Evolutionary conservation across 2,329 filamentous ascomycete species (phyloP).

Genomic region (Akanthomyces muscarius): DNA sequence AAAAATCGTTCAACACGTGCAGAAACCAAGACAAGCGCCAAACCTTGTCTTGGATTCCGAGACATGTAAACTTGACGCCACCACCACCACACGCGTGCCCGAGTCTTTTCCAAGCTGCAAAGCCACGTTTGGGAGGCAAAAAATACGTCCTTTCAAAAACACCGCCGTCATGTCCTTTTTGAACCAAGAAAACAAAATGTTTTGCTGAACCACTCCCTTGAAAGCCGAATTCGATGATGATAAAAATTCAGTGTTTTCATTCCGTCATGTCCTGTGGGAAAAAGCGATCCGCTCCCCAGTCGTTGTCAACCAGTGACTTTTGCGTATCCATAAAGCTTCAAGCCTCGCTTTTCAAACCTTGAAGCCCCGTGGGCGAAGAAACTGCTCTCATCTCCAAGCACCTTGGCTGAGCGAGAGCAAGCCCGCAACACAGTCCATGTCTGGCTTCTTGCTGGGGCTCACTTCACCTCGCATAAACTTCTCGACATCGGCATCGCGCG

Average conservation of each 20-base stretch:
- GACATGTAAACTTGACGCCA: background rate
- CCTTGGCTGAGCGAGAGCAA: slow-evolving; percentile 84
- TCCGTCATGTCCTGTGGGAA: slow-evolving; percentile 1
- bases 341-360: background rate
- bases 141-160: background rate
- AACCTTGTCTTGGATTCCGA: background rate
- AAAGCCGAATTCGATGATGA: slow-evolving; percentile 1
- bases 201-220: slow-evolving; percentile 3
- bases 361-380: background rate
- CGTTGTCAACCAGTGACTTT: slow-evolving; percentile 10
- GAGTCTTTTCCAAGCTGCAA: too few species aligned
- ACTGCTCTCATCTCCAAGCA: slow-evolving; percentile 66
- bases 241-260: background rate
- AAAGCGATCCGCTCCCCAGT: slow-evolving; percentile 2
- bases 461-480: slow-evolving; percentile 67
- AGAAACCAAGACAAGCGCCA: background rate
- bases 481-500: slow-evolving; percentile 58
- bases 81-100: background rate
- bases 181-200: background rate
- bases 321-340: background rate
- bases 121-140: too few species aligned
- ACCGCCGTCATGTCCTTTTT: background rate
- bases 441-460: slow-evolving; percentile 68
- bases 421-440: slow-evolving; percentile 87
- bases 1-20: background rate